Evolutionary conservation across 306 rosid genomes (phyloP).

Genomic region (Trifolium pratense): DNA sequence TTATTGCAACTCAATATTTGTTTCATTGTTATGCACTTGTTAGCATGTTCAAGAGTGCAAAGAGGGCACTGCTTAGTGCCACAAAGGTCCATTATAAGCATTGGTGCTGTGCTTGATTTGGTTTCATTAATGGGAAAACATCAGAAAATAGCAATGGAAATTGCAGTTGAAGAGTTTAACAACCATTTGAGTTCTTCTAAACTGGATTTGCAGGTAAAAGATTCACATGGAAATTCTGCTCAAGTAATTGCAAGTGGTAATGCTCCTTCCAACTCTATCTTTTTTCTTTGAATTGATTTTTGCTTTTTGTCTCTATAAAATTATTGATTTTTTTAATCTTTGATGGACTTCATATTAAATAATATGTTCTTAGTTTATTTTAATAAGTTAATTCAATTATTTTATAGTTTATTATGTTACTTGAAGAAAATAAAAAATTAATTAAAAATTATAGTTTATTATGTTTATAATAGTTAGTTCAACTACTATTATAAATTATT

Average conservation of each 20-base stretch:
- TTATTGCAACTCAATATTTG: background rate
- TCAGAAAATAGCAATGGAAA: constrained; percentile 55
- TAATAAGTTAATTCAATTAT: too few relatives aligned
- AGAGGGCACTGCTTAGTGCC: constrained; percentile 18
- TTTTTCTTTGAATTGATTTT: background rate
- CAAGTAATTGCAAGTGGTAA: constrained; percentile 41
- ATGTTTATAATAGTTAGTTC: too few relatives aligned
- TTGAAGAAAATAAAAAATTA: too few relatives aligned
- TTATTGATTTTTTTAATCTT: too few relatives aligned
- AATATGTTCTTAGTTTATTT: too few relatives aligned
- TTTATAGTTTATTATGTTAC: too few relatives aligned
- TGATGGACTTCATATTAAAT: too few relatives aligned
- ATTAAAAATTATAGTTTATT: too few relatives aligned
- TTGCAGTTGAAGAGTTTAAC: constrained; percentile 54
- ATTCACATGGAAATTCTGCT: constrained; percentile 32
- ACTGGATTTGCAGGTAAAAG: constrained; percentile 13
- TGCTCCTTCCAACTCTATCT: background rate
- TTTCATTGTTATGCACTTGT: constrained; percentile 11
- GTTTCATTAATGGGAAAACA: constrained; percentile 51
- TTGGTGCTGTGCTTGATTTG: constrained; percentile 55
- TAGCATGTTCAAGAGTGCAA: constrained; percentile 26
- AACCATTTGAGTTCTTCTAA: background rate
- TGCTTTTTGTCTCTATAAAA: too few relatives aligned
- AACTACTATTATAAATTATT: too few relatives aligned
- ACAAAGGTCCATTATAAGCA: constrained; percentile 15